Conservation (phyloP, 1,284 basidiomycete genomes). For the Ceratobasidium sp. region DNA sequence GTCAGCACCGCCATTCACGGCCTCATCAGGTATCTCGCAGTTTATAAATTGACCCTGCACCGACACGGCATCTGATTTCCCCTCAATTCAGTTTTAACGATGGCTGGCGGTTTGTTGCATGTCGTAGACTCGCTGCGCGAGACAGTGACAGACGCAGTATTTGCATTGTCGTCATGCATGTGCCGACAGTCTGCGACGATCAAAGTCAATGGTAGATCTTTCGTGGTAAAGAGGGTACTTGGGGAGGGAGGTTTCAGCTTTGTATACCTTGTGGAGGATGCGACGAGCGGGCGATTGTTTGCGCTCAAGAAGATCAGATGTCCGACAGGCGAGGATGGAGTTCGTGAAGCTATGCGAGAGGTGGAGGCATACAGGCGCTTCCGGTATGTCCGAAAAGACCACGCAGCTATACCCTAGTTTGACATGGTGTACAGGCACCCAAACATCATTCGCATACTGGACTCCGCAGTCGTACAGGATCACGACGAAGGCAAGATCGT, state of each 20-base stretch:
- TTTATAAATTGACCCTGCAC: slow-evolving; percentile 2
- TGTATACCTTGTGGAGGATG: slow-evolving; percentile 89
- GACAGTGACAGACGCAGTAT: slow-evolving; percentile 77
- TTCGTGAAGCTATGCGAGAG: slow-evolving; percentile 84
- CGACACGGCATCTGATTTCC: background rate
- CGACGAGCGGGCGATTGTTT: slow-evolving; percentile 81
- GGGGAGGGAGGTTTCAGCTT: slow-evolving; percentile 96
- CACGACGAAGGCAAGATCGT: slow-evolving; percentile 91
- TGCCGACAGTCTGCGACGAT: slow-evolving; percentile 80
- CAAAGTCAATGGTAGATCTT: slow-evolving; percentile 92
- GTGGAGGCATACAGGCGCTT: slow-evolving; percentile 90
- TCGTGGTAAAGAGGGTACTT: slow-evolving; percentile 85
- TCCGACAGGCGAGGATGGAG: slow-evolving; percentile 79
- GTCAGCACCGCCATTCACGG: background rate
- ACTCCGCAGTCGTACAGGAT: slow-evolving; percentile 93
- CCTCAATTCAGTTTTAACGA: background rate
- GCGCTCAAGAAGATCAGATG: slow-evolving; percentile 93
- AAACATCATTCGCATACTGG: slow-evolving; percentile 87
- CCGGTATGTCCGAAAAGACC: slow-evolving; percentile 61
- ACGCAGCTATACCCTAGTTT: slow-evolving; percentile 16
- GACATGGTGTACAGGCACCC: slow-evolving; percentile 64
- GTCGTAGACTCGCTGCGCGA: slow-evolving; percentile 68
- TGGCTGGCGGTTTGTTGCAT: slow-evolving; percentile 28
- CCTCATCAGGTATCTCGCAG: slow-evolving; percentile 20
- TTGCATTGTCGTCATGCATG: slow-evolving; percentile 76